Evolutionary conservation across 106 monocot species (phyloP).

Genomic region (Apostasia shenzhenica): DNA sequence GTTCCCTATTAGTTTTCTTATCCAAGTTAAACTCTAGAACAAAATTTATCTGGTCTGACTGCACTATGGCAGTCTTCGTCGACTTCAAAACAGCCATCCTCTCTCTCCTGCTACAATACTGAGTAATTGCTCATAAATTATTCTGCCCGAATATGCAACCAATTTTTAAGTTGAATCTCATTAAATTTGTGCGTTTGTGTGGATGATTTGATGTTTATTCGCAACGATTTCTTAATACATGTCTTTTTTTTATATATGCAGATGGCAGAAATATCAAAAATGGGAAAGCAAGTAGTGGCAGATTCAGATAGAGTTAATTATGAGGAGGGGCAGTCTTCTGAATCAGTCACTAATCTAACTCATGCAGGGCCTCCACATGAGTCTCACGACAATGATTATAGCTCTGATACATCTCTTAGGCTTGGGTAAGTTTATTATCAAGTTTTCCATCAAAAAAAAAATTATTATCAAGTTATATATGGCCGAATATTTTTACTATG

Average conservation of each 20-base stretch:
- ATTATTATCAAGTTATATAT: not conserved
- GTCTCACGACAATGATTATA: constrained; percentile 21
- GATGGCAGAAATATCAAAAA: constrained; percentile 29
- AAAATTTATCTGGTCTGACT: too few relatives aligned
- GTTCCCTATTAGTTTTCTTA: not conserved
- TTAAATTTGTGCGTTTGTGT: not conserved
- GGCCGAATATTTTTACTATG: not conserved
- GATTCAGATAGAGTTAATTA: constrained; percentile 23
- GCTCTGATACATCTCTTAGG: constrained; percentile 56
- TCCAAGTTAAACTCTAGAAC: too few relatives aligned
- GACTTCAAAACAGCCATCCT: too few relatives aligned
- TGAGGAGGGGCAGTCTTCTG: constrained; percentile 60
- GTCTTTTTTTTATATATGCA: constrained; percentile 9
- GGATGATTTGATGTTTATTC: not conserved
- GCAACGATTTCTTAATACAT: too few relatives aligned
- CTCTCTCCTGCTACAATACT: too few relatives aligned
- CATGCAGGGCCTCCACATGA: constrained; percentile 25
- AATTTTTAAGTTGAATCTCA: not conserved
- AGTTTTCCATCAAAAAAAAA: not conserved
- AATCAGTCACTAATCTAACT: constrained; percentile 43
- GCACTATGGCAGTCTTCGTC: too few relatives aligned
- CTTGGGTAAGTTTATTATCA: constrained; percentile 26
- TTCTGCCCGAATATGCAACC: too few relatives aligned
- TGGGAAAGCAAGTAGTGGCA: constrained; percentile 20
- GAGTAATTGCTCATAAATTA: too few relatives aligned